phyloP scores from a whole-genome alignment of 768 basidiomycete genomes.

The Hemileccinum rubropunctum region DNA sequence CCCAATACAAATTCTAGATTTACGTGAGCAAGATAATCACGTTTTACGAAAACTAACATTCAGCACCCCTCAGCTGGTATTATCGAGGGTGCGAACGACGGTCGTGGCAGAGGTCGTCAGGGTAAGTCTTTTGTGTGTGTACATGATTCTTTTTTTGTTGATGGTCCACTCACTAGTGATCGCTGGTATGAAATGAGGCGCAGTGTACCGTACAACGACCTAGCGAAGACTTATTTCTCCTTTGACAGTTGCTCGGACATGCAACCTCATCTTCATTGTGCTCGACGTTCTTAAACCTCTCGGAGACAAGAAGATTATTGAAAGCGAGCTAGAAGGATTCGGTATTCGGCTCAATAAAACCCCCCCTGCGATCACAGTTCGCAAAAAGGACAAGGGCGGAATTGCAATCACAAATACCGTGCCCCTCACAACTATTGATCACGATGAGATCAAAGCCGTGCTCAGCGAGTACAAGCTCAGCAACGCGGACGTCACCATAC shows the following conservation, averaged over 20 bases:
- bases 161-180: constrained; percentile 47
- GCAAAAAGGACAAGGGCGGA: constrained; percentile 86
- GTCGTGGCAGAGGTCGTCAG: constrained; percentile 94
- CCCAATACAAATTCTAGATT: constrained; percentile 91
- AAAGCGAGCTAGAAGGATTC: constrained; percentile 94
- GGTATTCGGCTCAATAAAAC: constrained; percentile 95
- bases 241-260: constrained; percentile 85
- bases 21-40: constrained; percentile 62
- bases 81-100: constrained; percentile 96
- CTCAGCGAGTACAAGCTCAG: constrained; percentile 88
- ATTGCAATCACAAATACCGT: constrained; percentile 96
- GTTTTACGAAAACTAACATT: constrained; percentile 3
- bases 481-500: constrained; percentile 90
- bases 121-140: constrained; percentile 41
- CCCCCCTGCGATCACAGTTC: constrained; percentile 81
- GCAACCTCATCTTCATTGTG: constrained; percentile 97
- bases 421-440: constrained; percentile 91
- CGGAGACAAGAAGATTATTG: constrained; percentile 89
- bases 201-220: constrained; percentile 3
- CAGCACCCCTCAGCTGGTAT: constrained; percentile 70
- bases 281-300: constrained; percentile 98
- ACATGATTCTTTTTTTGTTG: constrained; percentile 20
- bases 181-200: constrained; percentile 53
- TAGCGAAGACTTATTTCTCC: constrained; percentile 2
- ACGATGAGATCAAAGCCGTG: constrained; percentile 94